These are phyloP conservation scores for Helicostylum pulchrum DNA, from an alignment of 192 early-diverging fungal genomes.

Conservation along the genomic window DNA sequence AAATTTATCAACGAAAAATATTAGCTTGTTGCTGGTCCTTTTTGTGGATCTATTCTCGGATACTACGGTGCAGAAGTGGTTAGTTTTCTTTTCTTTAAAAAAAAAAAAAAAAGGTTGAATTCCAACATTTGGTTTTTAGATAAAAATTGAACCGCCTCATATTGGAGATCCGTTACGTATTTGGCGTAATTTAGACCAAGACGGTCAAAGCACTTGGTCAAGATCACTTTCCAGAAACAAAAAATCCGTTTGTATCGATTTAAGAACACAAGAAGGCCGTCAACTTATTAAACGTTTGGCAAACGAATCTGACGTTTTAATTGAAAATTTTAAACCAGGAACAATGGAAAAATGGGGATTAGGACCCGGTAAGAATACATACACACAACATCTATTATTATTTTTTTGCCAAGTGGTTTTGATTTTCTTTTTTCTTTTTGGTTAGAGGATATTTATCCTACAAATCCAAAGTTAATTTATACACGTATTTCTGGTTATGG, in stretches of 20 bases:
- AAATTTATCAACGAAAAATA: background rate
- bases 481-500: conserved; percentile 53
- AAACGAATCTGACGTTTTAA: conserved; percentile 42
- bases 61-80: conserved; percentile 49
- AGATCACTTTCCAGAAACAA: conserved; percentile 45
- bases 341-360: conserved; percentile 57
- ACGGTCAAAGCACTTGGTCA: conserved; percentile 47
- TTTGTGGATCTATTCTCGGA: conserved; percentile 50
- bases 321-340: conserved; percentile 54
- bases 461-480: conserved; percentile 43
- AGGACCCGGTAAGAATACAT: conserved; percentile 45
- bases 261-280: conserved; percentile 39
- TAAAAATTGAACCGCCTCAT: conserved; percentile 48
- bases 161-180: conserved; percentile 43
- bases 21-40: conserved; percentile 49
- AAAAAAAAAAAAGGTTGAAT: background rate
- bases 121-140: conserved; percentile 14
- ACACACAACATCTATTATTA: no score
- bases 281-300: conserved; percentile 32
- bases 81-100: conserved; percentile 14
- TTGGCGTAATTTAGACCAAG: conserved; percentile 45
- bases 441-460: conserved; percentile 37
- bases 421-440: no score
- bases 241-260: conserved; percentile 45
- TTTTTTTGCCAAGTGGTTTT: no score